These are phyloP conservation scores for Alternaria sp. DNA, from an alignment of 2,329 filamentous ascomycete species.

Conservation along the genomic window DNA sequence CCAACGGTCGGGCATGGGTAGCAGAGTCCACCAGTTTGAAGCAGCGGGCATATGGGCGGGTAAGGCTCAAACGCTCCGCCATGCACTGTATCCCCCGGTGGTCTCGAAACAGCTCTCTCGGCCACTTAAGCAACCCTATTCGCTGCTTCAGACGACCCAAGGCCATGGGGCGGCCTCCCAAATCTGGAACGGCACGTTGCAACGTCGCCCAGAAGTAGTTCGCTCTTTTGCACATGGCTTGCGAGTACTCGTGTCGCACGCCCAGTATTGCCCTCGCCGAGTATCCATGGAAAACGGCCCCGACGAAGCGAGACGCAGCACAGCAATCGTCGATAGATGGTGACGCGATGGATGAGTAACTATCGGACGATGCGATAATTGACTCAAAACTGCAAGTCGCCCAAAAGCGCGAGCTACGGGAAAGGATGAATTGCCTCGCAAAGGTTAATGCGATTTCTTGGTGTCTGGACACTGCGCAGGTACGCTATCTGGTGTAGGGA, in stretches of 20 bases:
- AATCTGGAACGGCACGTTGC: slow-evolving; percentile 30
- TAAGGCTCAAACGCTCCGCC: slow-evolving; percentile 31
- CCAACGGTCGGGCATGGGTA: slow-evolving; percentile 20
- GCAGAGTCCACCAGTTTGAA: background rate
- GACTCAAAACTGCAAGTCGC: slow-evolving; percentile 17
- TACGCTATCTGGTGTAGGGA: slow-evolving; percentile 16
- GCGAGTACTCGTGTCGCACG: slow-evolving; percentile 6
- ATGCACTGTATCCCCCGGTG: slow-evolving; percentile 34
- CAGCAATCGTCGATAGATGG: slow-evolving; percentile 5
- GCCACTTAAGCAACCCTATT: slow-evolving; percentile 15
- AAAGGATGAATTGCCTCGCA: slow-evolving; percentile 16
- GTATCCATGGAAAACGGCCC: slow-evolving; percentile 19
- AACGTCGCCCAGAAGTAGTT: slow-evolving; percentile 33
- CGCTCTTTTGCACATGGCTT: slow-evolving; percentile 21
- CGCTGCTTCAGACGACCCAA: slow-evolving; percentile 19
- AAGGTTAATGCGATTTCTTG: slow-evolving; percentile 16
- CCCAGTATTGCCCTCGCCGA: slow-evolving; percentile 20
- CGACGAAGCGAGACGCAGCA: slow-evolving; percentile 12
- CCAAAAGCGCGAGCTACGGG: slow-evolving; percentile 21
- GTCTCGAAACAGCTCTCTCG: slow-evolving; percentile 7
- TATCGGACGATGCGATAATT: slow-evolving; percentile 35
- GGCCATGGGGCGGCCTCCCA: slow-evolving; percentile 24
- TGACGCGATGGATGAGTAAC: slow-evolving; percentile 13
- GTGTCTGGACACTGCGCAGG: slow-evolving; percentile 25
- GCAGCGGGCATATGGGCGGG: slow-evolving; percentile 19